Percentiles rank a stretch among this genome's conserved stretches.
Conservation (phyloP, 2,329 filamentous ascomycete genomes). For the Nectriaceae sp. region DNA sequence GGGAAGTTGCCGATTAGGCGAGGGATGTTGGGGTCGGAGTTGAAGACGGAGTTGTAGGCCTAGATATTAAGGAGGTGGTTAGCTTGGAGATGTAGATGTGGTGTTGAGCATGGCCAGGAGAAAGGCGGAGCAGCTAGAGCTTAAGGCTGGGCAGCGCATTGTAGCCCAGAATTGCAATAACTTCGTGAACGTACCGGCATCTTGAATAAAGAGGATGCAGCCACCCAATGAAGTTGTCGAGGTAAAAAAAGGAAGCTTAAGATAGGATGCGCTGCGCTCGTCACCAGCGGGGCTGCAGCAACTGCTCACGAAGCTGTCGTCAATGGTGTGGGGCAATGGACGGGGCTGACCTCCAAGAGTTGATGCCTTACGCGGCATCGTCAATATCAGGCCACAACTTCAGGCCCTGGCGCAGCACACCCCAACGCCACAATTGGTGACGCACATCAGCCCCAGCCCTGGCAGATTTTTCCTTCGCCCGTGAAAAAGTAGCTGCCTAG, state of each 20-base stretch:
- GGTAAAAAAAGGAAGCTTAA: slow-evolving; percentile 16
- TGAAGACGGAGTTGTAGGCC: slow-evolving; percentile 99
- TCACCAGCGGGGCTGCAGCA: slow-evolving; percentile 32
- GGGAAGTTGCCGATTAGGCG: slow-evolving; percentile 84
- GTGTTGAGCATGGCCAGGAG: slow-evolving; percentile 15
- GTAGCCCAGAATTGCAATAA: neutral
- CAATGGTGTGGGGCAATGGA: slow-evolving; percentile 32
- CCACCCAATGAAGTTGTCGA: slow-evolving; percentile 25
- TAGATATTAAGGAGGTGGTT: slow-evolving; percentile 39
- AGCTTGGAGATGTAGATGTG: slow-evolving; percentile 14
- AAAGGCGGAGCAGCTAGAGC: slow-evolving; percentile 15
- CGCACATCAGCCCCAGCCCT: no score
- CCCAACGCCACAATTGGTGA: slow-evolving; percentile 18
- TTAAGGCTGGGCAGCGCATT: slow-evolving; percentile 9
- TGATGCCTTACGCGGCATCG: slow-evolving; percentile 22
- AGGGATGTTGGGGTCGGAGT: slow-evolving; percentile 69
- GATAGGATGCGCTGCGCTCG: slow-evolving; percentile 26
- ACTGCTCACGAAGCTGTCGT: slow-evolving; percentile 35
- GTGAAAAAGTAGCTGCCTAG: slow-evolving; percentile 33
- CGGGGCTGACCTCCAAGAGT: slow-evolving; percentile 11
- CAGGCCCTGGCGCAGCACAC: slow-evolving; percentile 18
- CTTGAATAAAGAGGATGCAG: slow-evolving; percentile 34
- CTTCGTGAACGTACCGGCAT: slow-evolving; percentile 46
- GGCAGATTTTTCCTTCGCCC: neutral
- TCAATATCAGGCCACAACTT: slow-evolving; percentile 18